Conservation (phyloP, 1,284 basidiomycete species). For the Moesziomyces parantarcticus region DNA sequence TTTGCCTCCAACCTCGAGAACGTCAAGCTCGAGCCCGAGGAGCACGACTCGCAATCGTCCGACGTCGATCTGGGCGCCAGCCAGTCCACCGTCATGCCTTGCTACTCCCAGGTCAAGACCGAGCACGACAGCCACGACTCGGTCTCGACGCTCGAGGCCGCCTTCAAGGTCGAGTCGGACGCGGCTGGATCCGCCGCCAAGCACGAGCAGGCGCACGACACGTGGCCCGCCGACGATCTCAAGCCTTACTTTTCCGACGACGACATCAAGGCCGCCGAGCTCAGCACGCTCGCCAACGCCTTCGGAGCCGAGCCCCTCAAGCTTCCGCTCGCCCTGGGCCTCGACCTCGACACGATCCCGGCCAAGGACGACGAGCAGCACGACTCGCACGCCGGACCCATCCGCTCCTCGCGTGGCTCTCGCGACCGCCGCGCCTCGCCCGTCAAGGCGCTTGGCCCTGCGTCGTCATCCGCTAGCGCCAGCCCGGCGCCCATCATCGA, state of each 20-base stretch:
- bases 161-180: slow-evolving; percentile 29
- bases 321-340: neutral
- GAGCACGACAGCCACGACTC: slow-evolving; percentile 23
- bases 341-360: neutral
- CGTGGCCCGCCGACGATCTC: slow-evolving; percentile 20
- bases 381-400: slow-evolving; percentile 27
- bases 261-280: slow-evolving; percentile 14
- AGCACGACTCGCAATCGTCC: slow-evolving; percentile 27
- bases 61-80: slow-evolving; percentile 23
- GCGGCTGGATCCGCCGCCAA: slow-evolving; percentile 20
- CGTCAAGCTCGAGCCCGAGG: slow-evolving; percentile 37
- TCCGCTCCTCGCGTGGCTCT: slow-evolving; percentile 17
- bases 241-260: slow-evolving; percentile 41
- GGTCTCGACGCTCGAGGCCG: slow-evolving; percentile 24
- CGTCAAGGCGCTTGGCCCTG: slow-evolving; percentile 7
- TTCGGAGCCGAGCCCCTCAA: slow-evolving; percentile 27
- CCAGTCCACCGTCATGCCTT: slow-evolving; percentile 37
- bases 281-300: slow-evolving; percentile 35
- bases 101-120: slow-evolving; percentile 29
- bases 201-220: slow-evolving; percentile 8
- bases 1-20: slow-evolving; percentile 31
- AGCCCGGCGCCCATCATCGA: slow-evolving; percentile 34
- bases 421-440: slow-evolving; percentile 38
- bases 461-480: slow-evolving; percentile 5
- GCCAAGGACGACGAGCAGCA: slow-evolving; percentile 14